Evolutionary conservation across 495 filamentous ascomycete species (phyloP).

Genomic region (Neurospora africana): DNA sequence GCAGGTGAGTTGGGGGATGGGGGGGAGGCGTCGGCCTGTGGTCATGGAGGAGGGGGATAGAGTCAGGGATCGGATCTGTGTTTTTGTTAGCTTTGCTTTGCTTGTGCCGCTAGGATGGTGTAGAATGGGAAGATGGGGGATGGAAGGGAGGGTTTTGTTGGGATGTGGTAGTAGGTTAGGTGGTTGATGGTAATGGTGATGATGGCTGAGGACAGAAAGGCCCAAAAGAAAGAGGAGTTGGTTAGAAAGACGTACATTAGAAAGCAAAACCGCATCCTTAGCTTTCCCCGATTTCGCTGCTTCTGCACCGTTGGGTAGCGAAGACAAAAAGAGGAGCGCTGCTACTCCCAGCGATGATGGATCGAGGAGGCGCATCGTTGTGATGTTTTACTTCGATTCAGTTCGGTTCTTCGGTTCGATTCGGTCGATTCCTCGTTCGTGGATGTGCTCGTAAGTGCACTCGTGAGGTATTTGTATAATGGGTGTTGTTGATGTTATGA

Average conservation of each 20-base stretch:
- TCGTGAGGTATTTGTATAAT: background rate
- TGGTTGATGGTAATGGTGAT: background rate
- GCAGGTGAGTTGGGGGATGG: slow-evolving; percentile 78
- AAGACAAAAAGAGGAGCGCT: background rate
- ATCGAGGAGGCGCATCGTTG: background rate
- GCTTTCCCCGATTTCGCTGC: background rate
- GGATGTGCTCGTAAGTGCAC: background rate
- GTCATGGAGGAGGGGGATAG: slow-evolving; percentile 53
- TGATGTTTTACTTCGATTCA: background rate
- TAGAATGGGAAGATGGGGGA: too few relatives aligned
- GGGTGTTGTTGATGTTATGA: background rate
- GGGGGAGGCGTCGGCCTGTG: slow-evolving; percentile 59
- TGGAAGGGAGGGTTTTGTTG: too few relatives aligned
- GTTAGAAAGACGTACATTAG: background rate
- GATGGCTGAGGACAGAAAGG: background rate
- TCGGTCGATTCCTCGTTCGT: background rate
- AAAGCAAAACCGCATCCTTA: background rate
- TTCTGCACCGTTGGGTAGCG: background rate
- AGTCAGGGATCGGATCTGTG: slow-evolving; percentile 60
- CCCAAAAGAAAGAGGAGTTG: background rate
- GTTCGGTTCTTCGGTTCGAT: background rate
- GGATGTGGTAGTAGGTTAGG: too few relatives aligned
- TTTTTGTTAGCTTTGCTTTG: too few relatives aligned
- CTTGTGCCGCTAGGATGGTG: too few relatives aligned
- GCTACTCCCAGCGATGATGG: background rate